These are phyloP conservation scores for Colletotrichum tropicale DNA, from an alignment of 2,329 filamentous ascomycete genomes.

Conservation along the genomic window DNA sequence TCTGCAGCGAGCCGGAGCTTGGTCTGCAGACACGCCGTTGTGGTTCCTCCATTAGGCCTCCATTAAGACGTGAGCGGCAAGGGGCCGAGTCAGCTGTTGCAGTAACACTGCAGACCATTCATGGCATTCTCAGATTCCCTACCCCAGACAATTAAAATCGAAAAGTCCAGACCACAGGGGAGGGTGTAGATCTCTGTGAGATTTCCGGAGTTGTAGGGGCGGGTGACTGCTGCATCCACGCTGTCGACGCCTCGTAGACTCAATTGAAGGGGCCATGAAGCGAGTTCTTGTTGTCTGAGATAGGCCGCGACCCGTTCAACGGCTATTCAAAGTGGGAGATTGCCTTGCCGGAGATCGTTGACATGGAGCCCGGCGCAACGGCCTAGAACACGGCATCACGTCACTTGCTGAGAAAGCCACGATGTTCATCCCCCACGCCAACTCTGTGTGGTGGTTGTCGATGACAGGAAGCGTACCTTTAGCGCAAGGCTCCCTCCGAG, in stretches of 20 bases:
- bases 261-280: neutral
- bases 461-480: neutral
- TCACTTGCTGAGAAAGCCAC: neutral
- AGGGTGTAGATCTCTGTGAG: neutral
- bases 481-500: neutral
- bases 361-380: neutral
- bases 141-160: neutral
- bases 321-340: neutral
- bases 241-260: neutral
- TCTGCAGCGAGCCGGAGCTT: neutral
- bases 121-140: neutral
- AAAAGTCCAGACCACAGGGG: neutral
- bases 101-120: neutral
- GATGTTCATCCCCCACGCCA: neutral
- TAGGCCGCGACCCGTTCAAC: neutral
- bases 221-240: neutral
- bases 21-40: neutral
- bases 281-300: neutral
- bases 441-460: neutral
- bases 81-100: neutral
- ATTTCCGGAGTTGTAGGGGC: neutral
- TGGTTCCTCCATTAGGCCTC: neutral
- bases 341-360: neutral
- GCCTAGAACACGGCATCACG: constrained; percentile 5
- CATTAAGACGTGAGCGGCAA: neutral